Conservation (phyloP, 2,329 filamentous ascomycete species). For the Hypocrella siamensis region DNA sequence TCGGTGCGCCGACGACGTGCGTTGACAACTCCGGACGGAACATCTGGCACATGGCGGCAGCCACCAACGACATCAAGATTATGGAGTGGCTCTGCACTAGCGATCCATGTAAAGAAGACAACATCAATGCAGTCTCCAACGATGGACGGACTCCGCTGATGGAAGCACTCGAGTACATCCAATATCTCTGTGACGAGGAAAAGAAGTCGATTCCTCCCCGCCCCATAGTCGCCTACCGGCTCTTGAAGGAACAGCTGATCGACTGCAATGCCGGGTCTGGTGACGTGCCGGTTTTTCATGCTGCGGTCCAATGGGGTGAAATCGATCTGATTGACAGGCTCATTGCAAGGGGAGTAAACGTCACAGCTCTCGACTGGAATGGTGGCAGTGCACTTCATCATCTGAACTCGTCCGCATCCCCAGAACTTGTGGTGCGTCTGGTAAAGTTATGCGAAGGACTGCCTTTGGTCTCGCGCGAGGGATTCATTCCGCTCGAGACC, state of each 20-base stretch:
- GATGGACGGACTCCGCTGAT: constrained; percentile 14
- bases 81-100: constrained; percentile 14
- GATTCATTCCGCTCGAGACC: constrained; percentile 13
- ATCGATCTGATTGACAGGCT: constrained; percentile 8
- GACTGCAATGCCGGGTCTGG: constrained; percentile 5
- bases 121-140: constrained; percentile 9
- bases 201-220: not conserved
- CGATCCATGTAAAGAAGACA: constrained; percentile 13
- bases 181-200: not conserved
- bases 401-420: constrained; percentile 11
- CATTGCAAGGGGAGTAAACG: constrained; percentile 7
- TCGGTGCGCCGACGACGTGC: constrained; percentile 13
- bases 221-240: constrained; percentile 6
- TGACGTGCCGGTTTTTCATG: constrained; percentile 2
- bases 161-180: constrained; percentile 12
- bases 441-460: constrained; percentile 7
- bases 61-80: constrained; percentile 13
- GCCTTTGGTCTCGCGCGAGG: constrained; percentile 5
- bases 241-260: constrained; percentile 6
- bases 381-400: constrained; percentile 9
- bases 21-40: constrained; percentile 16
- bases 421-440: constrained; percentile 10
- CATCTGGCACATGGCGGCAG: constrained; percentile 22
- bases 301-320: constrained; percentile 13
- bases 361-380: constrained; percentile 4